phyloP scores from a whole-genome alignment of 768 basidiomycete species.

The Sporobolomyces phaffii region DNA sequence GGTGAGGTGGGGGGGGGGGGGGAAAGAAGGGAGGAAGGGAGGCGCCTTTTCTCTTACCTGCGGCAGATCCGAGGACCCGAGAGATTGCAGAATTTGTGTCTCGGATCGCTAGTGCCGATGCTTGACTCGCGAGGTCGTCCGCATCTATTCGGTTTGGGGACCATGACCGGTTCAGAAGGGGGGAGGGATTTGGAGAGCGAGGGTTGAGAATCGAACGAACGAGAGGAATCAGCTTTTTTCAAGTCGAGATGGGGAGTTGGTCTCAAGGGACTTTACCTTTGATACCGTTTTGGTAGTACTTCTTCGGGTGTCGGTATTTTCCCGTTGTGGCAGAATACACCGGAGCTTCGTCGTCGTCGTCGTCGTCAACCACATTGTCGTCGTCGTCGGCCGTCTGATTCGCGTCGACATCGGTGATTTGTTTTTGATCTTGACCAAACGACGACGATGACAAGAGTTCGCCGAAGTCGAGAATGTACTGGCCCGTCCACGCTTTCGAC shows the following conservation, averaged over 20 bases:
- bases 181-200: no score
- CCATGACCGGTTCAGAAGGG: no score
- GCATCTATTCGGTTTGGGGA: slow-evolving; percentile 24
- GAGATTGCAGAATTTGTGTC: slow-evolving; percentile 30
- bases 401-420: slow-evolving; percentile 39
- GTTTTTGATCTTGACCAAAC: slow-evolving; percentile 52
- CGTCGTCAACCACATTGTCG: slow-evolving; percentile 44
- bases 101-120: slow-evolving; percentile 31
- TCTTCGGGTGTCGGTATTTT: slow-evolving; percentile 70
- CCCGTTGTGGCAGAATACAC: slow-evolving; percentile 82
- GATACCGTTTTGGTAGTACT: slow-evolving; percentile 51
- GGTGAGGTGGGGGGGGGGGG: no score
- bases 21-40: no score
- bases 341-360: slow-evolving; percentile 63
- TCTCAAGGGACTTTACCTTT: no score
- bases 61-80: slow-evolving; percentile 34
- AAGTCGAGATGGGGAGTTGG: no score
- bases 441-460: slow-evolving; percentile 33
- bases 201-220: no score
- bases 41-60: slow-evolving; percentile 24
- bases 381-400: background rate
- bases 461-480: slow-evolving; percentile 42
- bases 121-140: slow-evolving; percentile 33
- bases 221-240: no score
- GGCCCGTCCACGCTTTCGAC: slow-evolving; percentile 65